These are phyloP conservation scores for Paraconiothyrium sp. DNA, from an alignment of 2,329 filamentous ascomycete species.

Conservation along the genomic window DNA sequence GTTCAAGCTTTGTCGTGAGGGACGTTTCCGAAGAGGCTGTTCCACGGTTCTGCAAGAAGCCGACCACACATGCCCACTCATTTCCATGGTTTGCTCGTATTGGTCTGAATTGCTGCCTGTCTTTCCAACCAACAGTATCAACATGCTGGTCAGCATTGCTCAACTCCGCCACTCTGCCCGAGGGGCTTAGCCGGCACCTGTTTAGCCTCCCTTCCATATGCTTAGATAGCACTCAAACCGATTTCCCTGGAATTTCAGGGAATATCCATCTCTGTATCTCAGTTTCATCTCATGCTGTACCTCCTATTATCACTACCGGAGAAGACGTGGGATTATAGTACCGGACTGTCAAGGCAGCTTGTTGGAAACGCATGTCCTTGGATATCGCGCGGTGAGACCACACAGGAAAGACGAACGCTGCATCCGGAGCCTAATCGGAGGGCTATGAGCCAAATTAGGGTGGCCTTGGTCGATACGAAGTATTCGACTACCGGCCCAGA, in stretches of 20 bases:
- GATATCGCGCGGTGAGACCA: background rate
- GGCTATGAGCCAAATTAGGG: background rate
- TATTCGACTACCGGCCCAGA: background rate
- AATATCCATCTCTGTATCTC: background rate
- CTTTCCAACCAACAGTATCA: background rate
- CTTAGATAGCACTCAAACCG: background rate
- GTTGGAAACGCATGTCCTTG: background rate
- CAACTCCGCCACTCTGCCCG: slow-evolving; percentile 7
- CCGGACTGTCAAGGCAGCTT: background rate
- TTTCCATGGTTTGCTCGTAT: background rate
- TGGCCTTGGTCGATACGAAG: background rate
- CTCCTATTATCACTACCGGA: background rate
- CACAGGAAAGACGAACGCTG: background rate
- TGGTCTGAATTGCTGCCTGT: background rate
- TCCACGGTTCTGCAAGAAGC: slow-evolving; percentile 4
- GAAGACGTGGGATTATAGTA: background rate
- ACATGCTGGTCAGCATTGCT: background rate
- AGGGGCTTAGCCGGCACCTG: slow-evolving; percentile 3
- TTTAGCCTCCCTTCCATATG: background rate
- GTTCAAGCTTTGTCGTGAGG: background rate
- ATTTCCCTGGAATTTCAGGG: background rate
- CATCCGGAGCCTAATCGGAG: background rate
- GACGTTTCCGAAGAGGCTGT: background rate
- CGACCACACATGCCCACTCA: background rate
- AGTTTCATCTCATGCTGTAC: background rate